Evolutionary conservation across 345 rosid species (phyloP).

Genomic region (Murraya paniculata): DNA sequence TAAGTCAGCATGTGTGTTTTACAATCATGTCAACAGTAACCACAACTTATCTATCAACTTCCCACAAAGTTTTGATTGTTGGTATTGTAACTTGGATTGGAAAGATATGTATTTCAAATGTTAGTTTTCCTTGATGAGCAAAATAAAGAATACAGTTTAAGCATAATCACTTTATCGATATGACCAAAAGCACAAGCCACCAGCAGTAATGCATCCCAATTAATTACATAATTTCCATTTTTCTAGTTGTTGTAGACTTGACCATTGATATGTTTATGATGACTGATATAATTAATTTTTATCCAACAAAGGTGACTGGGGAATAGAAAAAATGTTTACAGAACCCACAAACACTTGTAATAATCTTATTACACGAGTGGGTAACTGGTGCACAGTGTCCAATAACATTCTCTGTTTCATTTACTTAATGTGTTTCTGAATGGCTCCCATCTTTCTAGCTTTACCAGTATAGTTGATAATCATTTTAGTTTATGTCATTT

Average conservation of each 20-base stretch:
- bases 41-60: background rate
- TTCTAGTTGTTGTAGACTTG: background rate
- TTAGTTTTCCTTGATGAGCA: background rate
- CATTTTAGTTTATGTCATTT: background rate
- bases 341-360: background rate
- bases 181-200: background rate
- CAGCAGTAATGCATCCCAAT: background rate
- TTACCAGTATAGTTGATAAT: background rate
- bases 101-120: background rate
- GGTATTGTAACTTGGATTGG: background rate
- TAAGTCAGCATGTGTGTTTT: background rate
- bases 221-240: background rate
- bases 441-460: background rate
- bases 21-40: background rate
- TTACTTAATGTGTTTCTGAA: background rate
- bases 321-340: background rate
- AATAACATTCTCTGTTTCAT: background rate
- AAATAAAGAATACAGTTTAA: background rate
- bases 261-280: background rate
- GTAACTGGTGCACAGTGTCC: background rate
- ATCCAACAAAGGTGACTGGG: background rate
- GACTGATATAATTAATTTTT: background rate
- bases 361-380: background rate
- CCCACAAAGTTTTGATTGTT: background rate
- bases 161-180: background rate